These are phyloP conservation scores for Rhizopogon vesiculosus DNA, from an alignment of 768 basidiomycete genomes.

Conservation along the genomic window DNA sequence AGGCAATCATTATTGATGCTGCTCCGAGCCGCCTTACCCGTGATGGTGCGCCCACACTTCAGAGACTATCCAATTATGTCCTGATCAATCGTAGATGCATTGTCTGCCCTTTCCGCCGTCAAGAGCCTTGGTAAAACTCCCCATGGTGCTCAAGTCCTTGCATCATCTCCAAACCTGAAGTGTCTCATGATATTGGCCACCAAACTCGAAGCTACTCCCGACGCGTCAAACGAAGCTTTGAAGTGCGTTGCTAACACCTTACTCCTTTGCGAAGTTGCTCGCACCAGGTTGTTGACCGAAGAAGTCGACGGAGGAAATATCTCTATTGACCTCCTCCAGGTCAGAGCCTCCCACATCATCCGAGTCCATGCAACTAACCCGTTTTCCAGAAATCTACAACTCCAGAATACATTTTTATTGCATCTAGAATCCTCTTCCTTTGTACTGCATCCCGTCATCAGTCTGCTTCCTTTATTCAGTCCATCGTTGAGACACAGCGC, in stretches of 20 bases:
- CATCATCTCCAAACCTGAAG: constrained; percentile 49
- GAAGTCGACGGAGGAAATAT: constrained; percentile 62
- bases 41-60: constrained; percentile 41
- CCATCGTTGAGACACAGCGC: constrained; percentile 63
- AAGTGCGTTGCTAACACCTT: constrained; percentile 78
- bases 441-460: constrained; percentile 50
- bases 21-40: constrained; percentile 45
- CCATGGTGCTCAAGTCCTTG: constrained; percentile 60
- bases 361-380: constrained; percentile 3
- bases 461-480: constrained; percentile 43
- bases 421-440: constrained; percentile 74
- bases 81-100: constrained; percentile 45
- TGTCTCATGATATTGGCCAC: constrained; percentile 48
- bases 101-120: constrained; percentile 61
- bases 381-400: constrained; percentile 49
- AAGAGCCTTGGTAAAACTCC: constrained; percentile 74
- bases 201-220: constrained; percentile 50
- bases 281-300: constrained; percentile 49
- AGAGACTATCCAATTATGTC: not conserved
- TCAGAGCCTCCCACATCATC: constrained; percentile 21
- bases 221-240: constrained; percentile 65
- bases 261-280: constrained; percentile 60
- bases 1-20: constrained; percentile 26
- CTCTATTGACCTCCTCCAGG: constrained; percentile 56
- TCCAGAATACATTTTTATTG: constrained; percentile 66